phyloP scores from a whole-genome alignment of 495 filamentous ascomycete species.

The Aspergillus nidulans region DNA sequence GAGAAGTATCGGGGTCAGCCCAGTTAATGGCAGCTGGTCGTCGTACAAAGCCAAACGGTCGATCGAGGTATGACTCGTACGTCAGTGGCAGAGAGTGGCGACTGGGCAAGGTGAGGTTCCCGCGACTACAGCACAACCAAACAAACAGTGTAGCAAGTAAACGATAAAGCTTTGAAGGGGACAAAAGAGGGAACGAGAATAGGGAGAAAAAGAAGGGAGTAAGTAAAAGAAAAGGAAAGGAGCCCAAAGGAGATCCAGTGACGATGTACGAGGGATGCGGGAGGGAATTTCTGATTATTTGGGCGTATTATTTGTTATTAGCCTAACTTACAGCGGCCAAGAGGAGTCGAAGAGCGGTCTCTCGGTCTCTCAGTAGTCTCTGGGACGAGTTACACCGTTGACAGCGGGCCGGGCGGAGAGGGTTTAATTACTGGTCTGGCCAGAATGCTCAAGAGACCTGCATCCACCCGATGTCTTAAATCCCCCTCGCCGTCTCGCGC shows the following conservation, averaged over 20 bases:
- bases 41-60: constrained; percentile 13
- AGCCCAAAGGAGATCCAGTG: constrained; percentile 18
- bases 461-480: constrained; percentile 15
- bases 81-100: constrained; percentile 13
- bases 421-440: constrained; percentile 18
- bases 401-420: constrained; percentile 7
- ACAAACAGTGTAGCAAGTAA: constrained; percentile 10
- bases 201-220: constrained; percentile 5
- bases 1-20: neutral
- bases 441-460: constrained; percentile 12
- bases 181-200: constrained; percentile 10
- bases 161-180: constrained; percentile 6
- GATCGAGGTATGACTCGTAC: constrained; percentile 17
- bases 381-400: constrained; percentile 23
- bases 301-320: neutral
- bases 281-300: neutral
- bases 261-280: constrained; percentile 17
- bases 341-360: neutral
- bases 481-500: neutral
- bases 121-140: neutral
- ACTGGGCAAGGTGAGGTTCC: constrained; percentile 14
- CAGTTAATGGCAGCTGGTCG: constrained; percentile 1
- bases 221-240: constrained; percentile 12
- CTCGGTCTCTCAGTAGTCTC: neutral
- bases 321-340: neutral